Evolutionary conservation across 1,284 basidiomycete species (phyloP), one percentile per base, ranked within the genome.

Genomic region (Ustilago vetiveriae): DNA sequence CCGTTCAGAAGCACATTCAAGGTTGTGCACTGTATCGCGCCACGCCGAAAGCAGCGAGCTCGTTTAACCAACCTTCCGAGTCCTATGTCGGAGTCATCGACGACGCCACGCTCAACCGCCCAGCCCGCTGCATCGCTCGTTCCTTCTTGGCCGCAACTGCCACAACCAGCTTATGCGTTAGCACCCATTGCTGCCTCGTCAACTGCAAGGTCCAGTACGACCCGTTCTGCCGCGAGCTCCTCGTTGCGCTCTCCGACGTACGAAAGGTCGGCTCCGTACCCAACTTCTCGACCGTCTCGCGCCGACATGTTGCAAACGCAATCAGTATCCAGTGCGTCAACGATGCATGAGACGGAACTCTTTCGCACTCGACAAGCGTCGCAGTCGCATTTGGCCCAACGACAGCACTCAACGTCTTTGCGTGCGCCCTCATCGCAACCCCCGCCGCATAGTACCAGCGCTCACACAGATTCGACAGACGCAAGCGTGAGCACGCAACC

Each of bases 141-240:
- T 36, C 54, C 60, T 23, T 52, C 54, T 23, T 64, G 60, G 60
- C 60, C 60, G 10, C 54, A 64, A 43, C 23, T 42, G 40, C 54
- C 60, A 36, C 35, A 41, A 32, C 49, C 50, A 19, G 37, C 54
- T 8, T 64, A 64, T 54, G 60, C 54, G 16, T 37, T 64, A 37
- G 60, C 45, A 26, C 60, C 60, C 23, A 53, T 64, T 21, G 38
- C 49, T 11, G 26, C 38, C 4, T 33, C 49, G 4, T 33, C 49
- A 14, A 64, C 22, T 50, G 30, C 49, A n/a, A 16, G 60, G n/a
- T 7, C 49, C 17, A 44, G 35, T 32, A 33, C 53, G 29, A 26
- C 32, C 19, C 53, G 60, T 3, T 33, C 60, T 16, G 50, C 58
- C 26, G 16, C 45, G 9, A 32, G 22, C 37, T 21, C 38, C 22